These are phyloP conservation scores for Pyricularia sp. DNA, from an alignment of 2,329 filamentous ascomycete species.

Conservation along the genomic window DNA sequence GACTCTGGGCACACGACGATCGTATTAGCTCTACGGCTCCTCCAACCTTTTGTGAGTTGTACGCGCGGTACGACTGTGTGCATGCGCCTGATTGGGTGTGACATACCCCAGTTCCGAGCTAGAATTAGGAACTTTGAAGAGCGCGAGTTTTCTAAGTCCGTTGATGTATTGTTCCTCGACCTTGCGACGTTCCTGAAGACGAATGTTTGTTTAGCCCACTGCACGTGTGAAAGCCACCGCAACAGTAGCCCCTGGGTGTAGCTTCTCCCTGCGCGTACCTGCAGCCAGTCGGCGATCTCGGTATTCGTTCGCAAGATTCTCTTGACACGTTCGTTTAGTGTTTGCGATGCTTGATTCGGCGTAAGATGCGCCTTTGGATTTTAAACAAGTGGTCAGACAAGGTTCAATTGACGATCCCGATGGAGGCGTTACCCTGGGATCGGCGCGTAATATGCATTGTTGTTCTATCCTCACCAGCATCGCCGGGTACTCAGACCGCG, in stretches of 20 bases:
- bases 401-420: not conserved
- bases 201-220: not conserved
- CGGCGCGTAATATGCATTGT: constrained; percentile 9
- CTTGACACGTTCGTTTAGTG: constrained; percentile 80
- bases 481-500: constrained; percentile 83
- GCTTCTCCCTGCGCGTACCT: constrained; percentile 44
- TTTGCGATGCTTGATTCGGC: constrained; percentile 70
- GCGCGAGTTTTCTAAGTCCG: constrained; percentile 70
- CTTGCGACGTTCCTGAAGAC: constrained; percentile 74
- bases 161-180: constrained; percentile 86
- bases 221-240: not conserved
- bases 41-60: not conserved
- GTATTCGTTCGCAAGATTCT: constrained; percentile 77
- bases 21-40: not conserved
- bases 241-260: not conserved
- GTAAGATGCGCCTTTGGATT: constrained; percentile 67
- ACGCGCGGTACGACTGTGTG: not conserved
- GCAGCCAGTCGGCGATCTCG: constrained; percentile 93
- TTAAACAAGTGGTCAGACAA: not conserved
- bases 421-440: not conserved
- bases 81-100: not conserved
- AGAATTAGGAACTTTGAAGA: constrained; percentile 64
- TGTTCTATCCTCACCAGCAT: constrained; percentile 61
- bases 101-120: constrained; percentile 79
- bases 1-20: constrained; percentile 48